phyloP scores from a whole-genome alignment of 225 moss, liverwort and hornwort genomes.

The Sphagnum tenellum region DNA sequence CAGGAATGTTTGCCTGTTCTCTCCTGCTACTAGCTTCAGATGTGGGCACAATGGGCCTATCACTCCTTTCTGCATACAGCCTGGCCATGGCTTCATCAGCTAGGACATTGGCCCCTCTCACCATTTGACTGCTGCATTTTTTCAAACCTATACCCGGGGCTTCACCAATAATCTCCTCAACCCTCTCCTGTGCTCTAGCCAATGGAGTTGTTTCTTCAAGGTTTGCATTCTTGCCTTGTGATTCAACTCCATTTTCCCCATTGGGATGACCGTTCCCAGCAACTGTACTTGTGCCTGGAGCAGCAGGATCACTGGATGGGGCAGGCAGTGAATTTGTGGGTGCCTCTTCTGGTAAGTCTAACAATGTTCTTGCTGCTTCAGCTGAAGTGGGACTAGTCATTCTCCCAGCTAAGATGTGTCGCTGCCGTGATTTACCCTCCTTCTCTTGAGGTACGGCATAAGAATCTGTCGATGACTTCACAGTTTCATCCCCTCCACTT shows the following conservation, averaged over 20 bases:
- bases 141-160: constrained; percentile 6
- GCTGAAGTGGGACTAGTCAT: constrained; percentile 47
- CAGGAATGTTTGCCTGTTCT: constrained; percentile 12
- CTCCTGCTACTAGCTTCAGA: constrained; percentile 17
- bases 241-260: constrained; percentile 25
- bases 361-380: constrained; percentile 45
- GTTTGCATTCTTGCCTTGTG: background rate
- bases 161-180: constrained; percentile 20
- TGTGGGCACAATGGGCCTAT: constrained; percentile 23
- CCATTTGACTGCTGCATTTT: constrained; percentile 10
- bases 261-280: constrained; percentile 3
- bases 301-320: constrained; percentile 1
- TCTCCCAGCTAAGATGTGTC: constrained; percentile 12
- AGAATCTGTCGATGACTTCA: constrained; percentile 53
- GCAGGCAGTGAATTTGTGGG: constrained; percentile 25
- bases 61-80: constrained; percentile 17
- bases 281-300: constrained; percentile 16
- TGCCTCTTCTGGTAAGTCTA: constrained; percentile 47
- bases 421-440: constrained; percentile 14
- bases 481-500: constrained; percentile 53
- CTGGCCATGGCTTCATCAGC: constrained; percentile 20
- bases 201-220: too few relatives aligned
- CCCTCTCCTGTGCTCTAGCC: background rate
- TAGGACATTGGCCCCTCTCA: constrained; percentile 20
- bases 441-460: constrained; percentile 52